Base-by-base conservation (phyloP, 1,284 basidiomycete species). In the Ustilago shanxiensis region DNA sequence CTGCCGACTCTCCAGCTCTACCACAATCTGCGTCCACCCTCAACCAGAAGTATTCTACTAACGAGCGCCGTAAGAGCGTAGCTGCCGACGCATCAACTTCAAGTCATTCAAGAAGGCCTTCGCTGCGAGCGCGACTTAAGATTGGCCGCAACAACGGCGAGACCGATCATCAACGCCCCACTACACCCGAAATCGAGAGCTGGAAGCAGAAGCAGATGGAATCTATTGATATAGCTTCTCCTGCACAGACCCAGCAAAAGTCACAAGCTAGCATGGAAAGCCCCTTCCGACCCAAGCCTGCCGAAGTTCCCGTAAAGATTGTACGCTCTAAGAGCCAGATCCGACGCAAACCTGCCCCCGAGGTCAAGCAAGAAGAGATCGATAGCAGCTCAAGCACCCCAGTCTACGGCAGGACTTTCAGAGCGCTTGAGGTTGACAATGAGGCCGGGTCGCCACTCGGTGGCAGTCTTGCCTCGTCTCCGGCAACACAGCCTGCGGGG, bases 101-200 rank as follows among this genome's bases (percentile, higher is more conserved):
- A 10, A 63, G 16, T 24, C 66, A 60, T n/a, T 49, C 63, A 2
- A 59, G 67, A 26, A 54, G 44, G 26, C 67, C 72, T 39, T 70
- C 66, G 4, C 49, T 75, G 26, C 63, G 67, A 1, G 37, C 45
- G 24, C 55, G 67, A 10, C 57, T 75, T 28, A 60, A 41, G 39
- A 29, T 66, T 18, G 60, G 59, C 28, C 59, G 67, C 20, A 50
- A 13, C 18, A 44, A 39, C 2, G 39, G 28, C 20, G 72, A 59
- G 1, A n/a, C 51, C 14, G 58, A 26, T n/a, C 14, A 28, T 18
- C 50, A 50, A 37, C 59, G 74, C 2, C 76, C 76, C 26, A 49
- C 64, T 0, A 79, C 76, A 22, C 76, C 76, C 11, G 76, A 79
- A 49, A 79, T 79, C 66, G 71, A 79, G 37, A 79, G 76, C 61